Evolutionary conservation across 2,329 filamentous ascomycete species (phyloP), one percentile per base, ranked within the genome.

Genomic region (Talaromyces sp.): DNA sequence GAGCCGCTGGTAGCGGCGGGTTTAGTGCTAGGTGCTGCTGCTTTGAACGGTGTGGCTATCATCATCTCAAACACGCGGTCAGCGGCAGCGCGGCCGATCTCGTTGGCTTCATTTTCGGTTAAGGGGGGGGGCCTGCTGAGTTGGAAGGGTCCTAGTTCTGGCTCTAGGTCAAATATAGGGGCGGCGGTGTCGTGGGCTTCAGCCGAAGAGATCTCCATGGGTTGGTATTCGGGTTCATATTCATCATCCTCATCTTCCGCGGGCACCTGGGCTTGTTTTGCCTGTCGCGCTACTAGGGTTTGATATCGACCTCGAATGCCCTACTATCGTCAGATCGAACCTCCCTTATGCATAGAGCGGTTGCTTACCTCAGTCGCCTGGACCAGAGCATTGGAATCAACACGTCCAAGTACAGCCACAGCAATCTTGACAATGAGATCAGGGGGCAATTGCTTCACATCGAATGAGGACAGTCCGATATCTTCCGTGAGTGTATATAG

Each of bases 141-240:
- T 67, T 86, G 88, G 78, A 96, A 97, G 1, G 90, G 86, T 8
- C 88, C 86, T 39, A 92, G 82, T n/a, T 85, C 75, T 4, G 82
- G 73, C 46, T 84, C 82, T 3, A 86, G 79, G n/a, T 88, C 83
- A 5, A 87, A 82, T 65, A 85, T 85, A 71, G 93, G 90, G 14
- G 92, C 81, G 72, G 50, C 4, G 3, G n/a, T 60, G 31, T 60
- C 62, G 16, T 63, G 56, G 31, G 12, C 33, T 58, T 60, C 56
- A 5, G 42, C 21, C 23, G 70, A 69, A 23, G 71, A 50, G 33
- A 72, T 63, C 73, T 96, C 91, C 39, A 87, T 86, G 8, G 89
- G 84, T 64, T 88, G 86, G 68, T 92, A 92, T 71, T 96, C 90
- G 0, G 93, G 93, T 70, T 97, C 93, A 71, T 97, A 97, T 69